These are phyloP conservation scores for Backusella morwellensis DNA, from an alignment of 192 early-diverging fungal genomes.

Conservation along the genomic window DNA sequence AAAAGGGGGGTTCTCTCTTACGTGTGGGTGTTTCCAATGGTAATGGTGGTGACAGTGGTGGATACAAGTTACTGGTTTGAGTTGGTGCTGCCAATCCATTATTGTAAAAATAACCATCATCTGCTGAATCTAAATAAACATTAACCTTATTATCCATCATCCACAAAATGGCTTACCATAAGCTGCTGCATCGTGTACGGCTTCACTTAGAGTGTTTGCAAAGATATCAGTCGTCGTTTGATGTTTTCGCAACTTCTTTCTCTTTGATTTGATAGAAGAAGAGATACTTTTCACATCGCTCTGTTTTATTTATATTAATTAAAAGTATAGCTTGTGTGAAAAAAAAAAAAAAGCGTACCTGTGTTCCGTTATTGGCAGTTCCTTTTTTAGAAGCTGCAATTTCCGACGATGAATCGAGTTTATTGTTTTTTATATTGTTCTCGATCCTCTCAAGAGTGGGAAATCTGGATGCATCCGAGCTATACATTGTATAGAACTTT, in stretches of 20 bases:
- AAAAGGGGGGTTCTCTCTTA: background rate
- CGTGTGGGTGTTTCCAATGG: background rate
- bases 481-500: constrained; percentile 3
- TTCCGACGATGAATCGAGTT: background rate
- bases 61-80: background rate
- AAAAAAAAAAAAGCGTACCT: background rate
- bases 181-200: constrained; percentile 24
- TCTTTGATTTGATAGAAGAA: constrained; percentile 3
- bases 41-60: background rate
- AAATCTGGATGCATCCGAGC: background rate
- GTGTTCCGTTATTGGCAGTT: background rate
- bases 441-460: constrained; percentile 3
- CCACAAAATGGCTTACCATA: constrained; percentile 12
- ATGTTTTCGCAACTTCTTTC: background rate
- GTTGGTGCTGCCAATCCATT: background rate
- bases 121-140: background rate
- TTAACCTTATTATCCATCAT: background rate
- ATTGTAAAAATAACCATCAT: constrained; percentile 13
- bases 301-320: background rate
- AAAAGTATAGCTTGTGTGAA: background rate
- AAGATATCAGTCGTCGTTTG: constrained; percentile 28
- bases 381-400: background rate
- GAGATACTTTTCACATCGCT: constrained; percentile 1
- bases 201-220: constrained; percentile 24
- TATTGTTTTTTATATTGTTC: background rate